Base-by-base conservation (phyloP, 1,284 basidiomycete genomes). In the Leucoagaricus sp. region DNA sequence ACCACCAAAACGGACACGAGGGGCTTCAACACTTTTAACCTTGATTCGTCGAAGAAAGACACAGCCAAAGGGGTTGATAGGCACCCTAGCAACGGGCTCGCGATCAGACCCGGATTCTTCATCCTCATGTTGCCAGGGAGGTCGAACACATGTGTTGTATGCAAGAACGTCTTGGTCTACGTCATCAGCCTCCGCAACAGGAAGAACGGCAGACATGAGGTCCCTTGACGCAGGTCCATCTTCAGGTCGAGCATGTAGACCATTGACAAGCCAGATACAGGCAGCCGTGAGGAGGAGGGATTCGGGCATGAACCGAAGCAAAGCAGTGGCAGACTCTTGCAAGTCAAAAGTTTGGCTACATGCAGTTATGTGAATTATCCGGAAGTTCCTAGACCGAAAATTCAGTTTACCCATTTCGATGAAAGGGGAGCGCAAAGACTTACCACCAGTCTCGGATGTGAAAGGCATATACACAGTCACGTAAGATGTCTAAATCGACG, bases 221-320 rank as follows among this genome's bases (percentile, higher is more conserved):
- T 58, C 42, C 10, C 62, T 44, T 2, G 51, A 48, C 2, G 63
- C 55, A 0, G 56, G 53, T 0, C 65, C 63, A 53, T 63, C 61
- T 17, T 70, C 66, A 2, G 66, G 65, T 3, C 61, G 51, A 6
- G 66, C 54, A 36, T 67, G 67, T 4, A 69, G 54, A 3, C 61
- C 44, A 33, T 69, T 70, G 0, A 62, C 15, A 0, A 68, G 55
- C 67, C 66, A 69, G 0, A 64, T 57, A 19, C 56, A 58, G 0
- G 59, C 64, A 0, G 65, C 64, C 0, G 62, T 62, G 2, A 70
- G 47, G 4, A 38, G 36, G 13, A 38, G 36, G 4, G 36, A 8
- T n/a, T 38, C 36, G 4, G 36, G 36, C 36, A 38, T 38, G 36
- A 38, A 38, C 4, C 36, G 36, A n/a, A 15, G 36, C 36, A 15